phyloP scores from a whole-genome alignment of 78 protist genomes.

The Pigoraptor vietnamica region DNA sequence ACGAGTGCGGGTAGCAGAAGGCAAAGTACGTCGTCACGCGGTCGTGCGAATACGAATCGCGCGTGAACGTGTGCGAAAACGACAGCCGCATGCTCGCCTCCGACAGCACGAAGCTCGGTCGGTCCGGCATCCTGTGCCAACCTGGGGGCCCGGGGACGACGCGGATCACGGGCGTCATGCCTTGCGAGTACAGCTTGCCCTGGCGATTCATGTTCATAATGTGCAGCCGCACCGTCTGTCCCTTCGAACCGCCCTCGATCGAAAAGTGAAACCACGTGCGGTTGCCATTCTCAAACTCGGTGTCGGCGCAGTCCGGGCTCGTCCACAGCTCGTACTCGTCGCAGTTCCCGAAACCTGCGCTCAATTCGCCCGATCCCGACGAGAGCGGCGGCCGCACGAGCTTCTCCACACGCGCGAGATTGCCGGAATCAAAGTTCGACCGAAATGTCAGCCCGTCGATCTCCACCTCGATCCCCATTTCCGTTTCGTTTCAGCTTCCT shows the following conservation, averaged over 20 bases:
- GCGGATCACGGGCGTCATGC: constrained; percentile 59
- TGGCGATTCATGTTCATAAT: constrained; percentile 54
- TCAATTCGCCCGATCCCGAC: neutral
- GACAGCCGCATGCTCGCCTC: neutral
- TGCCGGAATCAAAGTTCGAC: constrained; percentile 67
- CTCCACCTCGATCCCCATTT: neutral
- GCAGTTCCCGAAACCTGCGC: no score
- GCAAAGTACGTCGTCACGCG: constrained; percentile 45
- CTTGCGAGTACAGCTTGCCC: constrained; percentile 42
- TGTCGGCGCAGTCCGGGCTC: constrained; percentile 48
- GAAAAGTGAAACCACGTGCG: constrained; percentile 69
- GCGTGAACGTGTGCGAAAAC: neutral
- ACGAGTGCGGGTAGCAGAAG: constrained; percentile 10
- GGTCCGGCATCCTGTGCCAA: neutral
- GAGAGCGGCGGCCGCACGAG: neutral
- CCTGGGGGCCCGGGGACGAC: constrained; percentile 32
- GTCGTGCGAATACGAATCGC: neutral
- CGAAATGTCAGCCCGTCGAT: constrained; percentile 41
- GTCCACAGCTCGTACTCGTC: neutral
- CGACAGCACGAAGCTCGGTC: neutral
- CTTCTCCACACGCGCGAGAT: constrained; percentile 40
- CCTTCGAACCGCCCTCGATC: constrained; percentile 2
- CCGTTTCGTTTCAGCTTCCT: no score
- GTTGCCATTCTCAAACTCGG: constrained; percentile 41
- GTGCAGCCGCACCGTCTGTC: constrained; percentile 40